A percentile compares a stretch with the other conserved stretches of the same genome.
Conservation (phyloP, 257 asterid species). For the Capsicum baccatum region DNA sequence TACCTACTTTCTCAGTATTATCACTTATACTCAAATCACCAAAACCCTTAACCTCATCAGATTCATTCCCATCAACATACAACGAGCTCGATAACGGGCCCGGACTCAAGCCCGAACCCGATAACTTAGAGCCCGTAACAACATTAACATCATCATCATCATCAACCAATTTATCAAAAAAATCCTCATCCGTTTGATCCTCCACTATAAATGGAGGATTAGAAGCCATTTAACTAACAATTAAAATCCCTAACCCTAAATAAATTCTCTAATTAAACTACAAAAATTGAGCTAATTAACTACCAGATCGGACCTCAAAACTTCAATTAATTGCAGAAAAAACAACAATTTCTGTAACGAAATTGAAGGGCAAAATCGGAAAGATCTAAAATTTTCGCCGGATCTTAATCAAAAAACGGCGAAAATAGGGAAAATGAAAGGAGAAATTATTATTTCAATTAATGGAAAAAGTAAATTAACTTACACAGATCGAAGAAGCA, state of each 20-base stretch:
- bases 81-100: constrained; percentile 6
- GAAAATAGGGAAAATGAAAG: not conserved
- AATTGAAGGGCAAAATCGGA: not conserved
- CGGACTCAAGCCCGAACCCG: constrained; percentile 42
- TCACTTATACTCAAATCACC: constrained; percentile 58
- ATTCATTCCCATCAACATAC: constrained; percentile 55
- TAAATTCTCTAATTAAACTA: constrained; percentile 22
- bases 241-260: constrained; percentile 35
- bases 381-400: constrained; percentile 22
- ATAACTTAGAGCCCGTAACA: constrained; percentile 49
- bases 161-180: constrained; percentile 87
- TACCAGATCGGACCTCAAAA: constrained; percentile 34
- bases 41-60: constrained; percentile 78
- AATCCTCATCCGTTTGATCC: constrained; percentile 96
- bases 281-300: constrained; percentile 20
- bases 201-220: constrained; percentile 94
- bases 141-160: constrained; percentile 63
- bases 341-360: not conserved
- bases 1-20: constrained; percentile 20
- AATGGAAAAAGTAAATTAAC: constrained; percentile 24
- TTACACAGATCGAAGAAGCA: constrained; percentile 32
- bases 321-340: not conserved
- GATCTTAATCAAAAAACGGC: not conserved
- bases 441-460: not conserved
- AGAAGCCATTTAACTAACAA: constrained; percentile 62